Percentiles rank a stretch among this genome's conserved stretches.
Conservation (phyloP, 2,329 filamentous ascomycete genomes). For the Cytospora paraplurivora region DNA sequence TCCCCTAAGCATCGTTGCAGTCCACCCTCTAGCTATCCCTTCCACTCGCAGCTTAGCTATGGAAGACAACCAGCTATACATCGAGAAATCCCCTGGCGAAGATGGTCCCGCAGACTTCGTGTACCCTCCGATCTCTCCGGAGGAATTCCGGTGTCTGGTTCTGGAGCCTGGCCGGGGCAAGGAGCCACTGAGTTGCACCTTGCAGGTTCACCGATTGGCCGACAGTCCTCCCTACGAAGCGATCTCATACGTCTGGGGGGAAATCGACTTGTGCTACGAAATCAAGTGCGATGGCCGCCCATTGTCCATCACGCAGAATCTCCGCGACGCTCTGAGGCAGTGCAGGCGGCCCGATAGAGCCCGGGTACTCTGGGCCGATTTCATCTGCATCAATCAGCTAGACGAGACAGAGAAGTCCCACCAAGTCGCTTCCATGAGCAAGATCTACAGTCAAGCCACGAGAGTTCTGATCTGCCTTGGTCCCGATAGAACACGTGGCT, state of each 20-base stretch:
- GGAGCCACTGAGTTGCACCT: neutral
- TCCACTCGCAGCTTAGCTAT: neutral
- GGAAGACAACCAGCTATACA: neutral
- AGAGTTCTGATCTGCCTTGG: slow-evolving; percentile 6
- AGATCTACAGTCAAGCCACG: neutral
- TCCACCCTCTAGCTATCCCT: neutral
- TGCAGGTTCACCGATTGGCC: neutral
- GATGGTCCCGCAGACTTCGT: neutral
- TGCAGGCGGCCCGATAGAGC: neutral
- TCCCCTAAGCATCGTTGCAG: neutral
- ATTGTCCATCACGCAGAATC: slow-evolving; percentile 1
- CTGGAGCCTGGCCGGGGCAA: neutral
- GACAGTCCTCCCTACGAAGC: neutral
- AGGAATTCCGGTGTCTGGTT: neutral
- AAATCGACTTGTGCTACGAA: neutral
- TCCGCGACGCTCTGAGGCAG: slow-evolving; percentile 2
- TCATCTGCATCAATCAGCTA: slow-evolving; percentile 4
- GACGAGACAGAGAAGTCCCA: slow-evolving; percentile 5
- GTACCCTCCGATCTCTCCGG: neutral
- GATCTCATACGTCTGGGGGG: slow-evolving; percentile 16
- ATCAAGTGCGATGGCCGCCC: neutral
- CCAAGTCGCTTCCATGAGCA: neutral
- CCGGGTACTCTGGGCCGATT: slow-evolving; percentile 3
- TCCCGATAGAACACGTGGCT: neutral
- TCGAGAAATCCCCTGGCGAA: neutral